Percentiles rank a stretch among this genome's conserved stretches.
Conservation (phyloP, 2,329 filamentous ascomycete genomes). For the Fusarium sp. region DNA sequence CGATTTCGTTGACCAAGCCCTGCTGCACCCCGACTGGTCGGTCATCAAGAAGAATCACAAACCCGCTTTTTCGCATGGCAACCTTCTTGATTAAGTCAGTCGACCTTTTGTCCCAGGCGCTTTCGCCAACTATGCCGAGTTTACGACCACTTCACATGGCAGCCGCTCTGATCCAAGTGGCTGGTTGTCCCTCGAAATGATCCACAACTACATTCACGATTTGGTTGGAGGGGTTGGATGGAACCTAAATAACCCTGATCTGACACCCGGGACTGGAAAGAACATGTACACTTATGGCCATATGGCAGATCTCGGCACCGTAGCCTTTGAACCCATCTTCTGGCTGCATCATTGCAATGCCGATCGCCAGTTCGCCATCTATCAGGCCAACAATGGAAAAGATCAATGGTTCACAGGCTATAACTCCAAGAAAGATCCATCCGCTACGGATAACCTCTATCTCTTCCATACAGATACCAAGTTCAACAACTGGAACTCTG, state of each 20-base stretch:
- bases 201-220: constrained; percentile 6
- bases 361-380: constrained; percentile 15
- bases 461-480: constrained; percentile 3
- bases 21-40: not conserved
- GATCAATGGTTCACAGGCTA: not conserved
- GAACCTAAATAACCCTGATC: not conserved
- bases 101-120: not conserved
- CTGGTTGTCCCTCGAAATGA: not conserved
- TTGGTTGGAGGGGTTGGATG: not conserved
- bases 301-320: constrained; percentile 16
- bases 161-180: not conserved
- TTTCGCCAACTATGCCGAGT: not conserved
- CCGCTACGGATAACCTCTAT: not conserved
- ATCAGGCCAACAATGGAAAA: not conserved
- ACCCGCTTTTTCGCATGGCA: too few relatives aligned
- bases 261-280: too few relatives aligned
- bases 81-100: not conserved
- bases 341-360: constrained; percentile 30
- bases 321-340: constrained; percentile 30
- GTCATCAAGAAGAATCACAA: too few relatives aligned
- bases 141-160: not conserved
- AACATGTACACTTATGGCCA: too few relatives aligned
- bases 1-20: not conserved
- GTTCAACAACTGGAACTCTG: not conserved
- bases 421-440: not conserved